Evolutionary conservation across 2,329 filamentous ascomycete species (phyloP), one percentile per base, ranked within the genome.

Genomic region (Monilinia vaccinii-corymbosi): DNA sequence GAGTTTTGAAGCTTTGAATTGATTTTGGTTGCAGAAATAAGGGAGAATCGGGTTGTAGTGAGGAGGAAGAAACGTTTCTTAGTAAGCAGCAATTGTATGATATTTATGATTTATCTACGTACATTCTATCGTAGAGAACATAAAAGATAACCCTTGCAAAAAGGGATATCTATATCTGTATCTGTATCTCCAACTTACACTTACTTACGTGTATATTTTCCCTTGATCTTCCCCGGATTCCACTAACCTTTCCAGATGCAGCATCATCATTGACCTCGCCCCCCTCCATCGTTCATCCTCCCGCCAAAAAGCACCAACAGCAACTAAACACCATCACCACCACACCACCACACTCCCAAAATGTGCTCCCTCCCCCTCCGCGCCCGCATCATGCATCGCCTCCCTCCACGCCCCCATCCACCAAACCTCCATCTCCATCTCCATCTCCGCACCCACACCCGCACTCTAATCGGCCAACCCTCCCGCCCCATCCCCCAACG

Each of bases 301-400:
- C n/a, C n/a, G n/a, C n/a, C n/a, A n/a, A n/a, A n/a, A n/a, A n/a
- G n/a, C n/a, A n/a, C n/a, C n/a, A n/a, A n/a, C n/a, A n/a, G n/a
- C n/a, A n/a, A n/a, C n/a, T 3, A 2, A 18, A 5, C 16, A 3
- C 14, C 6, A 13, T 5, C 36, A 38, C 14, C 49, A 31, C 23
- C 16, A 28, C 23, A 3, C 31, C 45, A 8, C 14, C n/a, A 46
- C 28, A 21, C 28, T 8, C 2, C 11, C n/a, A 56, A 34, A 47
- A 56, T 56, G 52, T 23, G 40, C 25, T n/a, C 46, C 44, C 53
- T 68, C 70, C 53, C 63, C 70, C 53, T 63, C 69, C 40, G 63
- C 63, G 14, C 70, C 68, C 61, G 66, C 69, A n/a, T 63, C 66
- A 36, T 64, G 68, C 62, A 60, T 61, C 5, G 44, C 56, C n/a